A percentile compares a stretch with the other conserved stretches of the same genome.
Evolutionary conservation across 345 rosid genomes (phyloP).

Genomic region (Populus ilicifolia): DNA sequence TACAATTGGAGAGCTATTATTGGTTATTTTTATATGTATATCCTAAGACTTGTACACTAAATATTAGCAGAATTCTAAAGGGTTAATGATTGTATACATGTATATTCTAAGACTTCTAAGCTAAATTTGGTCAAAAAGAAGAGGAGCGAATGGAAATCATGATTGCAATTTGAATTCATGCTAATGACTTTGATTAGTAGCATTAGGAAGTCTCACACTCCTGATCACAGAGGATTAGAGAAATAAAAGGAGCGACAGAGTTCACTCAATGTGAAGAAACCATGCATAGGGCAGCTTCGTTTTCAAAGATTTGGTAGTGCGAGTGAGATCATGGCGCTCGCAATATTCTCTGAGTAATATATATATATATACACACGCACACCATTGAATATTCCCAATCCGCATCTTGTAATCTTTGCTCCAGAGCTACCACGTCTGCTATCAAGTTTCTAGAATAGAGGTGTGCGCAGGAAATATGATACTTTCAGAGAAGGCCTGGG

Average conservation of each 20-base stretch:
- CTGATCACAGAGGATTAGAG: not conserved
- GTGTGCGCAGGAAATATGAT: not conserved
- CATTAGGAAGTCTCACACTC: not conserved
- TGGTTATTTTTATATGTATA: no score
- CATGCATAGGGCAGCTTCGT: not conserved
- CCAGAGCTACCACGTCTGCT: no score
- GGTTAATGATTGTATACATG: not conserved
- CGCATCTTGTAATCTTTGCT: not conserved
- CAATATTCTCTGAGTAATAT: not conserved
- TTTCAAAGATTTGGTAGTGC: constrained; percentile 11
- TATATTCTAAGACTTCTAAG: not conserved
- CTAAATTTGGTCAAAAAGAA: not conserved
- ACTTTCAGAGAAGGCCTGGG: not conserved
- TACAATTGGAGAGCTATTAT: not conserved
- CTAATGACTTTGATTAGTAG: not conserved
- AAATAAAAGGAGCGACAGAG: not conserved
- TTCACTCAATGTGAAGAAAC: not conserved
- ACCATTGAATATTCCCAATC: not conserved
- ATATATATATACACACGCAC: not conserved
- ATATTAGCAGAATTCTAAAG: no score
- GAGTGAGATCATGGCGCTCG: constrained; percentile 1
- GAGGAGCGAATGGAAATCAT: not conserved
- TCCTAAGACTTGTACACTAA: no score
- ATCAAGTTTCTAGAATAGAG: not conserved
- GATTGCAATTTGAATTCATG: not conserved